These are phyloP conservation scores for Protomyces inundatus DNA, from an alignment of 1,139 yeast species.

Conservation along the genomic window DNA sequence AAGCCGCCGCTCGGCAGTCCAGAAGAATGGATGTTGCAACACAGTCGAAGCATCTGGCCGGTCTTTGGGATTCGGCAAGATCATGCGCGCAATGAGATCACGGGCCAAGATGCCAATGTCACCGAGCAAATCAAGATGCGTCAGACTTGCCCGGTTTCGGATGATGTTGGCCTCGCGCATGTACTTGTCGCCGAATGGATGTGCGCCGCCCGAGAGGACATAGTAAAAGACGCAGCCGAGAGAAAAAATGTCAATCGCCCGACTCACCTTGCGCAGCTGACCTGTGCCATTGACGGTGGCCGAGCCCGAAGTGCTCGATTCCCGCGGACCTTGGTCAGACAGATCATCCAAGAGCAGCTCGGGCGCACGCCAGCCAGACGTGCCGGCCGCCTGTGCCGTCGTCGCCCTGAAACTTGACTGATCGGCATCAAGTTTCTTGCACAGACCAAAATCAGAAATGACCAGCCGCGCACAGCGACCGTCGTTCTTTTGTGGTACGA, in stretches of 20 bases:
- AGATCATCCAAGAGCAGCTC: slow-evolving; percentile 56
- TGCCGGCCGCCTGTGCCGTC: slow-evolving; percentile 89
- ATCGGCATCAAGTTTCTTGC: slow-evolving; percentile 84
- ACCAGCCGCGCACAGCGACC: slow-evolving; percentile 51
- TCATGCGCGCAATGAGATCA: slow-evolving; percentile 69
- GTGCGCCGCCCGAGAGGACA: slow-evolving; percentile 75
- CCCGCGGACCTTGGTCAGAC: slow-evolving; percentile 31
- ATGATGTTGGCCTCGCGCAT: slow-evolving; percentile 84
- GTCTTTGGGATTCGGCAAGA: slow-evolving; percentile 56
- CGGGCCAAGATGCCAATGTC: slow-evolving; percentile 56
- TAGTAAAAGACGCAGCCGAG: slow-evolving; percentile 91
- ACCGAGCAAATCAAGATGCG: slow-evolving; percentile 43
- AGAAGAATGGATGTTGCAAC: slow-evolving; percentile 79
- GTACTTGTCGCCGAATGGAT: slow-evolving; percentile 90
- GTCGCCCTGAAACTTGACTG: slow-evolving; percentile 93
- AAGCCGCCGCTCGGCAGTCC: slow-evolving; percentile 69
- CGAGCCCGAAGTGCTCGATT: slow-evolving; percentile 30
- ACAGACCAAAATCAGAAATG: slow-evolving; percentile 92
- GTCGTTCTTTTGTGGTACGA: slow-evolving; percentile 28
- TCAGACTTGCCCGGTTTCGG: slow-evolving; percentile 59
- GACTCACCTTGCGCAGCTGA: slow-evolving; percentile 62
- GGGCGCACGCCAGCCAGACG: slow-evolving; percentile 98
- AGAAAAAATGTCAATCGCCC: slow-evolving; percentile 90
- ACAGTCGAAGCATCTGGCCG: slow-evolving; percentile 70
- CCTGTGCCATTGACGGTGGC: slow-evolving; percentile 43